These are phyloP conservation scores for Candida caryicola DNA, from an alignment of 805 yeast genomes.

Conservation along the genomic window DNA sequence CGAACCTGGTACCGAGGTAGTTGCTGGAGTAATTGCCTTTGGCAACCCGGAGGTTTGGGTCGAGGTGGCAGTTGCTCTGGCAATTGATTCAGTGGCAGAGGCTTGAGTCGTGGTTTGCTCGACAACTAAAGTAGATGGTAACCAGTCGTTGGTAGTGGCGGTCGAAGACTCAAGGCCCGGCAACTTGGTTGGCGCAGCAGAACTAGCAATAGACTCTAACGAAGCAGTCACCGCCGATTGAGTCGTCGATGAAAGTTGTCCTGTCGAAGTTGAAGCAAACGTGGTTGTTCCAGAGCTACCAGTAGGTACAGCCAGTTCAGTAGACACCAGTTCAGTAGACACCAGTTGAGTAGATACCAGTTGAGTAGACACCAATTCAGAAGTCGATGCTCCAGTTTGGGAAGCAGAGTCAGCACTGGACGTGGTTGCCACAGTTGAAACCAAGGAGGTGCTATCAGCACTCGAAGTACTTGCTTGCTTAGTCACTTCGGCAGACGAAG, in stretches of 20 bases:
- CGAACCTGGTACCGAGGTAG: slow-evolving; percentile 44
- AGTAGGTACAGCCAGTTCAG: slow-evolving; percentile 2
- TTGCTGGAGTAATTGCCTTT: slow-evolving; percentile 70
- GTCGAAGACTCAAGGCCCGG: slow-evolving; percentile 10
- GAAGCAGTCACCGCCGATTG: slow-evolving; percentile 7
- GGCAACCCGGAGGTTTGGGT: slow-evolving; percentile 57
- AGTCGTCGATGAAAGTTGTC: slow-evolving; percentile 2
- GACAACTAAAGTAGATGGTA: slow-evolving; percentile 34
- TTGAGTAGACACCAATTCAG: too few species aligned
- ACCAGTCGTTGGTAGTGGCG: slow-evolving; percentile 24
- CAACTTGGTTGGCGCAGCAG: slow-evolving; percentile 8
- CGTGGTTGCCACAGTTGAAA: too few species aligned
- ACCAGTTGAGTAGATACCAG: too few species aligned
- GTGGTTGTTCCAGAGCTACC: neutral
- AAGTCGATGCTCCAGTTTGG: too few species aligned
- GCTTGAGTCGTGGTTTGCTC: slow-evolving; percentile 18
- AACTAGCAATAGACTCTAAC: slow-evolving; percentile 6
- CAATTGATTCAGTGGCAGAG: slow-evolving; percentile 12
- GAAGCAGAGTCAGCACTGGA: too few species aligned
- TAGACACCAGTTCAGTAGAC: too few species aligned
- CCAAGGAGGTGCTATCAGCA: too few species aligned
- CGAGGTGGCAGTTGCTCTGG: slow-evolving; percentile 25
- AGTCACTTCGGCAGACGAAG: too few species aligned
- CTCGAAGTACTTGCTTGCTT: too few species aligned
- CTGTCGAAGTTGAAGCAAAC: slow-evolving; percentile 6